These are phyloP conservation scores for Myxozyma neglecta DNA, from an alignment of 805 yeast genomes.

Conservation along the genomic window DNA sequence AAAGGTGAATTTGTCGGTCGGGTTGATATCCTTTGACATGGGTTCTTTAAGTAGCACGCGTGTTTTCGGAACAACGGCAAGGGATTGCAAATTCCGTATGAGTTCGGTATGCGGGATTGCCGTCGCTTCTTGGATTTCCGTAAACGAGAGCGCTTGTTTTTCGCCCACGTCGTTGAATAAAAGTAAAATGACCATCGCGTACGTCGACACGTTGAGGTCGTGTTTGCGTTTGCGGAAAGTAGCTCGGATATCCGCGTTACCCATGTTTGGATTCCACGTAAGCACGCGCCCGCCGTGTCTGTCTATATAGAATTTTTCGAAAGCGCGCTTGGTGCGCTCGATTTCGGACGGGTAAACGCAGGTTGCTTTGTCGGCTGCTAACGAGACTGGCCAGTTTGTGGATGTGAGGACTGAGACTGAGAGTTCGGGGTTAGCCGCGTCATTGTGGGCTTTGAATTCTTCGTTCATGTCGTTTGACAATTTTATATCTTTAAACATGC, in stretches of 20 bases:
- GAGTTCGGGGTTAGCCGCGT: conserved; percentile 40
- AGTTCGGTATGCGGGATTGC: conserved; percentile 73
- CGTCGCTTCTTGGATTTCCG: conserved; percentile 64
- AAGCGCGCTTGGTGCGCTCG: conserved; percentile 46
- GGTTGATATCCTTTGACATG: conserved; percentile 66
- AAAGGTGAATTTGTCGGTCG: conserved; percentile 62
- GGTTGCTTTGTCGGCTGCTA: conserved; percentile 36
- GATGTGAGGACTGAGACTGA: conserved; percentile 58
- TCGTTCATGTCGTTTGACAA: conserved; percentile 51
- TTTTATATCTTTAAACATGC: conserved; percentile 81
- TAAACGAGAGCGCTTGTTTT: conserved; percentile 51
- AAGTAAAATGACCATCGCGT: conserved; percentile 74
- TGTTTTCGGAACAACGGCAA: conserved; percentile 79
- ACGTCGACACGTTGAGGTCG: conserved; percentile 76
- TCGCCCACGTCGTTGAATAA: conserved; percentile 60
- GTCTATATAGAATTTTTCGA: conserved; percentile 53
- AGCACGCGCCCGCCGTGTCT: conserved; percentile 60
- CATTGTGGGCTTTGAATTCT: conserved; percentile 27
- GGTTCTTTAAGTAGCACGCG: conserved; percentile 74
- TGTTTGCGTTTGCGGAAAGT: conserved; percentile 68
- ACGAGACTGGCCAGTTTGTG: conserved; percentile 67
- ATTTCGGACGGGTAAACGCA: conserved; percentile 47
- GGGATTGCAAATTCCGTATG: conserved; percentile 73
- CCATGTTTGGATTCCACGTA: conserved; percentile 70
- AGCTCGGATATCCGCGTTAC: conserved; percentile 76